phyloP scores from a whole-genome alignment of 306 rosid species.

The Cucumis melo region DNA sequence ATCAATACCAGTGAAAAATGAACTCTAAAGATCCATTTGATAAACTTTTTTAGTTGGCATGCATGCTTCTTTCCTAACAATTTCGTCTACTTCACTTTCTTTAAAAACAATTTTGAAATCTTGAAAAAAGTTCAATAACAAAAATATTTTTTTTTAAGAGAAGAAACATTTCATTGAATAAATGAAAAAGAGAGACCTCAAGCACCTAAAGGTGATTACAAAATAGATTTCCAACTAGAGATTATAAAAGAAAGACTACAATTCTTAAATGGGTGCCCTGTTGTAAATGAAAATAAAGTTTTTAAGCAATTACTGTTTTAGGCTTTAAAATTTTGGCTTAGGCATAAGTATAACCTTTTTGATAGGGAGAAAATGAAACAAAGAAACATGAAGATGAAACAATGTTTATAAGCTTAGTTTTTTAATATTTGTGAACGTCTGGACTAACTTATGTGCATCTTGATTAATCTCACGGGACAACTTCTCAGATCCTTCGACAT shows the following conservation, averaged over 20 bases:
- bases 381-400: neutral
- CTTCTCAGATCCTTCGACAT: no score
- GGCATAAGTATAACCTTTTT: neutral
- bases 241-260: no score
- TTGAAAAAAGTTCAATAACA: neutral
- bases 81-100: neutral
- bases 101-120: neutral
- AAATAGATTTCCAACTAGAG: no score
- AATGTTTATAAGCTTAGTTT: neutral
- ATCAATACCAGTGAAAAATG: neutral
- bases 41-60: neutral
- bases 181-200: no score
- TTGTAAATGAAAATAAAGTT: neutral
- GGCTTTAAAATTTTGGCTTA: neutral
- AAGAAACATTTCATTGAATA: no score
- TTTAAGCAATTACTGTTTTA: neutral
- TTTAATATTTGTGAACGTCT: neutral
- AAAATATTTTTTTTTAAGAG: no score
- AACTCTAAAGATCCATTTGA: neutral
- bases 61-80: neutral
- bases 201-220: no score
- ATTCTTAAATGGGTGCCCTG: no score
- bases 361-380: neutral
- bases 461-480: no score
- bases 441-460: no score